Evolutionary conservation across 139 green algal species (phyloP), one percentile per base, ranked within the genome.

Genomic region (Coccomyxa sp.): DNA sequence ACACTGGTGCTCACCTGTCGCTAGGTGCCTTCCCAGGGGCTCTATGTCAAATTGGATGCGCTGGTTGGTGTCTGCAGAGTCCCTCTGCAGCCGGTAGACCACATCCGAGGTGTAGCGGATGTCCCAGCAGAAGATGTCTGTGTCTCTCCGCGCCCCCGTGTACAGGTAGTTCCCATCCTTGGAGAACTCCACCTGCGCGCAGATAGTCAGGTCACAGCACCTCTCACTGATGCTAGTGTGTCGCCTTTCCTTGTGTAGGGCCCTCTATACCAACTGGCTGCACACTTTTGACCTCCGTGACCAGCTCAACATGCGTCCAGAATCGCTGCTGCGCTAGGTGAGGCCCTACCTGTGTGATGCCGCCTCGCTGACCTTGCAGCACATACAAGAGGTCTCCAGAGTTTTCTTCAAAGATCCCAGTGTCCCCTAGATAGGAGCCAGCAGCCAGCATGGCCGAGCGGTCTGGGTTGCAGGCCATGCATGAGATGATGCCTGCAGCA

Each of bases 21-120:
- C 86, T 33, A 98, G 79, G 79, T 98, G 93, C 7, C 90, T 79
- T 10, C 94, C 94, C 35, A 86, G 89, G 0, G 94, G 90, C 77
- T 98, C 94, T n/a, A 98, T 92, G 79, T 95, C 89, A 82, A 98
- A 98, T 36, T 85, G 80, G n/a, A 98, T 92, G 29, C 92, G 87
- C 90, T 98, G 95, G 81, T 98, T 98, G 36, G 95, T 98, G 40
- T 22, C 74, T 0, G 33, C 68, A 0, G 82, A 91, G 35, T 82
- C 70, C 0, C 93, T 83, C 37, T 78, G 50, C 77, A 98, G 71
- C 40, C 71, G 78, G 84, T 97, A 97, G 68, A 97, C 38, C 39
- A 82, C 82, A 38, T 87, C 86, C 34, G 75, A 77, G 2, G 84
- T 88, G 77, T 90, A 79, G 7, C 95, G 86, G 31, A 97, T 76